Conservation (phyloP, 2,329 filamentous ascomycete species). For the Fusarium papillatum region DNA sequence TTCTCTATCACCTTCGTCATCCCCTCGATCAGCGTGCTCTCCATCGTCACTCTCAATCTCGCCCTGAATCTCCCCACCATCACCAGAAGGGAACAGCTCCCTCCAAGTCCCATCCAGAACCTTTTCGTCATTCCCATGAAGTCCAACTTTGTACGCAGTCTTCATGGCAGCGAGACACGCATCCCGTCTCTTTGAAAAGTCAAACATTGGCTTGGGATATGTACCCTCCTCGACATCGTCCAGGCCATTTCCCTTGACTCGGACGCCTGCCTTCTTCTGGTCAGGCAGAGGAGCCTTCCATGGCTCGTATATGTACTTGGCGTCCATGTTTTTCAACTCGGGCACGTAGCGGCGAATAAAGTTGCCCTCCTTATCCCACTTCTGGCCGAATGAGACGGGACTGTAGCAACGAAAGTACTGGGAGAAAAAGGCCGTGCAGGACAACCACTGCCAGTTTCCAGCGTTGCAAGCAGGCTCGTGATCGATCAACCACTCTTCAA, state of each 20-base stretch:
- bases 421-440: constrained; percentile 80
- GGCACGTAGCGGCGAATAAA: constrained; percentile 77
- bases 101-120: constrained; percentile 73
- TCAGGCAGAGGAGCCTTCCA: constrained; percentile 80
- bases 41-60: constrained; percentile 50
- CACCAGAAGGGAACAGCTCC: constrained; percentile 56
- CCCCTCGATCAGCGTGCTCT: constrained; percentile 49
- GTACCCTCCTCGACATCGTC: constrained; percentile 57
- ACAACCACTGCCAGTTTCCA: constrained; percentile 85
- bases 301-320: constrained; percentile 84
- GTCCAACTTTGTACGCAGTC: constrained; percentile 73
- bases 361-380: constrained; percentile 78
- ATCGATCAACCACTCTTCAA: constrained; percentile 82
- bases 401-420: constrained; percentile 81
- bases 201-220: constrained; percentile 85
- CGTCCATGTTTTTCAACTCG: constrained; percentile 71
- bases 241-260: constrained; percentile 68
- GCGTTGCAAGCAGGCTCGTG: constrained; percentile 81
- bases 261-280: constrained; percentile 77
- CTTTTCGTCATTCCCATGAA: constrained; percentile 73
- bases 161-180: constrained; percentile 79
- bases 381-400: constrained; percentile 79
- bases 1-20: constrained; percentile 39
- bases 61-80: constrained; percentile 56
- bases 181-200: constrained; percentile 74